Evolutionary conservation across 768 basidiomycete species (phyloP).

Genomic region (Antrodiella citrinella): DNA sequence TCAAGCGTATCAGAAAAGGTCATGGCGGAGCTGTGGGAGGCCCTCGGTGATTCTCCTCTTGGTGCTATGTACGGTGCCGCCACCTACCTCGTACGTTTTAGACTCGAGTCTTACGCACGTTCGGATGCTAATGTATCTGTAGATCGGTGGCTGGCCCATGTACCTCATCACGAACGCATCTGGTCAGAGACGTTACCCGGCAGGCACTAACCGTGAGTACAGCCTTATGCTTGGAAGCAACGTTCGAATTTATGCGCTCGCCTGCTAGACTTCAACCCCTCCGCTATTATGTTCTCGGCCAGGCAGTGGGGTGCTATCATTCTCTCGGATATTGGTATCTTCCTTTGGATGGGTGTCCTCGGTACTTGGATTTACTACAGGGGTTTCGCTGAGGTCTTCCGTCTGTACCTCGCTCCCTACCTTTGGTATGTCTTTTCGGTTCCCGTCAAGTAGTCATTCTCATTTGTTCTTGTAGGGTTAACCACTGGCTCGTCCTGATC

Average conservation of each 20-base stretch:
- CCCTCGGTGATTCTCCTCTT: slow-evolving; percentile 87
- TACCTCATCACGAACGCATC: slow-evolving; percentile 81
- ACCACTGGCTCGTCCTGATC: slow-evolving; percentile 94
- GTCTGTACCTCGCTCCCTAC: slow-evolving; percentile 82
- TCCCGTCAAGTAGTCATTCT: background rate
- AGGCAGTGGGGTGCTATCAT: slow-evolving; percentile 73
- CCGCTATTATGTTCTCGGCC: slow-evolving; percentile 73
- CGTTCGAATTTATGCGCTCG: background rate
- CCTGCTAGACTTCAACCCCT: slow-evolving; percentile 64
- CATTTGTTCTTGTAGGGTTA: slow-evolving; percentile 43
- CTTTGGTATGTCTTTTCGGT: slow-evolving; percentile 46
- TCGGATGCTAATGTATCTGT: background rate
- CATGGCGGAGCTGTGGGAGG: slow-evolving; percentile 71
- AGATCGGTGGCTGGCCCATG: slow-evolving; percentile 81
- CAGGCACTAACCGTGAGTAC: slow-evolving; percentile 67
- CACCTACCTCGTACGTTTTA: slow-evolving; percentile 48
- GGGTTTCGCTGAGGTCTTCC: slow-evolving; percentile 67
- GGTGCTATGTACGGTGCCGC: slow-evolving; percentile 46
- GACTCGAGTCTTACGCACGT: background rate
- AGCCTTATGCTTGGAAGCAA: background rate
- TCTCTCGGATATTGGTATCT: slow-evolving; percentile 75
- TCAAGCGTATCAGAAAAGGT: slow-evolving; percentile 59
- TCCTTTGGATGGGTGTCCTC: slow-evolving; percentile 61
- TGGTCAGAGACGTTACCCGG: slow-evolving; percentile 77
- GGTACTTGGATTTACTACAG: slow-evolving; percentile 45